Evolutionary conservation across 176 grass and related monocot species (phyloP), one percentile per base, ranked within the genome.

Genomic region (Chloris gayana): DNA sequence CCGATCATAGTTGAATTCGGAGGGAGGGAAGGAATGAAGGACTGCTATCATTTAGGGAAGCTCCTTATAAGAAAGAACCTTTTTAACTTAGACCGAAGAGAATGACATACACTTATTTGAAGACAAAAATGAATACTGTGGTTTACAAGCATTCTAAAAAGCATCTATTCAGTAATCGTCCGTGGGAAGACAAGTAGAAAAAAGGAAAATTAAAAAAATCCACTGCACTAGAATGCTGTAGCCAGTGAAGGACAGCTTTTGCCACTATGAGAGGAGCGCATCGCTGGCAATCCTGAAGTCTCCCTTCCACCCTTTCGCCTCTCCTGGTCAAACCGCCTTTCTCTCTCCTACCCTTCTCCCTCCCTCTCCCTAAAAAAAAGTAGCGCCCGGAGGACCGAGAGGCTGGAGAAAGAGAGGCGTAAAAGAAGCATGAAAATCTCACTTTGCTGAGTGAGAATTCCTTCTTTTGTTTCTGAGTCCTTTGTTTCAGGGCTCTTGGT

Each of bases 281-380:
- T 30, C 61, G 62, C n/a, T 76, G 75, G 62, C 85, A 90, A 85
- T 71, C 63, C 82, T 81, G 64, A 35, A 46, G 22, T 75, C 76
- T 89, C 83, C 61, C 73, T 57, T 47, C 68, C 67, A 74, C 26
- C 80, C 29, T 38, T 72, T 31, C 84, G 46, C 42, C 81, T 84
- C 81, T 84, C 76, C 95, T 85, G 92, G 90, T 91, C 91, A 88
- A 93, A 91, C 82, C 87, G 82, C 87, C 81, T 63, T 57, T 75
- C 69, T 66, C 69, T 81, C 67, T 71, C 87, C 84, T 80, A 54
- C 47, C 30, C 76, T 79, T 74, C 60, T 62, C 70, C 11, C 38
- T 69, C 67, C 24, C 76, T 18, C 46, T 30, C 76, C 78, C 27
- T n/a, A n/a, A 50, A 67, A 56, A 79, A 78, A 85, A 75, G 79